phyloP scores from a whole-genome alignment of 2,329 filamentous ascomycete genomes.

The Penicillium sumatraense region DNA sequence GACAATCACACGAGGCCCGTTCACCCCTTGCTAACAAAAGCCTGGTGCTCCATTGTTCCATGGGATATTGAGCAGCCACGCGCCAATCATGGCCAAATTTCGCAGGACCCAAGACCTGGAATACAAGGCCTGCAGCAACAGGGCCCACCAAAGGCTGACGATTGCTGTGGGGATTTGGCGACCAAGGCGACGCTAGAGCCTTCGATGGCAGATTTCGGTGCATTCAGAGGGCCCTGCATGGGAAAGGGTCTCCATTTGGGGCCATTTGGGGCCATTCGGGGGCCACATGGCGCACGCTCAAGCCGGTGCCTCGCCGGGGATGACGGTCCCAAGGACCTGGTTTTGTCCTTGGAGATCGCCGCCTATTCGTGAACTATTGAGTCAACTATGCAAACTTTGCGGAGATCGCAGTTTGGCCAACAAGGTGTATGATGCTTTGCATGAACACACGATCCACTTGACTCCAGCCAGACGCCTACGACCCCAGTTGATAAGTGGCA shows the following conservation, averaged over 20 bases:
- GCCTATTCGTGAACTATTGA: constrained; percentile 19
- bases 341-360: constrained; percentile 10
- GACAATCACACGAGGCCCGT: constrained; percentile 4
- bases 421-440: constrained; percentile 6
- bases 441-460: constrained; percentile 15
- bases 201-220: constrained; percentile 13
- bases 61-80: constrained; percentile 11
- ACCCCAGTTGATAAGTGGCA: constrained; percentile 15
- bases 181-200: constrained; percentile 11
- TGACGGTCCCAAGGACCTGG: background rate
- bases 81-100: constrained; percentile 15
- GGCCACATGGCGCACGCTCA: constrained; percentile 15
- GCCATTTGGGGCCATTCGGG: too few species aligned
- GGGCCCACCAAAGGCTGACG: constrained; percentile 9
- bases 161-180: constrained; percentile 14
- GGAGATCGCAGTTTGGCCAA: constrained; percentile 1
- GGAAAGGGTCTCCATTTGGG: background rate
- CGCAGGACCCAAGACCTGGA: background rate
- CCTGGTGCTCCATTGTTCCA: constrained; percentile 8
- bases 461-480: background rate
- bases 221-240: constrained; percentile 1
- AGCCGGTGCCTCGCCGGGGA: background rate
- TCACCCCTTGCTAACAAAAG: constrained; percentile 5
- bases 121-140: constrained; percentile 3
- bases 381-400: constrained; percentile 19